Base-by-base conservation (phyloP, 2,329 filamentous ascomycete species). In the Colletotrichum euphorbiae region DNA sequence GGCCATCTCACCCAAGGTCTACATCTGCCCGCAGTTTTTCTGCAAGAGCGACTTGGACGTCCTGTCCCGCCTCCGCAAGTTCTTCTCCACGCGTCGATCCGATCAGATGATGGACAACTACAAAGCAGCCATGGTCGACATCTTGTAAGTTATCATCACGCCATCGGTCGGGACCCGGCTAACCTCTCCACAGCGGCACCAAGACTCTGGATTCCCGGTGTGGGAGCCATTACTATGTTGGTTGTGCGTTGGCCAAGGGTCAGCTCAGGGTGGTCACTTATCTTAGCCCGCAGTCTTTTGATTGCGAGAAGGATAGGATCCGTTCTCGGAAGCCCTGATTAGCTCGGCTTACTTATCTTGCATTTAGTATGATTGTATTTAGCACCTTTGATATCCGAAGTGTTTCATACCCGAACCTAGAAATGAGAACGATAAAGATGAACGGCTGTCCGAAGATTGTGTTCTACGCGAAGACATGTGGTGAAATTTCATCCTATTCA, bases 71-170 rank as follows among this genome's bases (percentile, higher is more conserved):
- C 65, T 68, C n/a, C 65, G 65, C 60, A 46, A 13, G 38, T 68
- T 68, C 52, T 68, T 68, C 60, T 46, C 60, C 54, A 54, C 52
- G 11, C 65, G 65, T 8, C 60, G 65, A 15, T 54, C 65, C 6
- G 65, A 68, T 43, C 46, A 36, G 38, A 68, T 68, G 65, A 68
- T 68, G 65, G 65, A 68, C 38, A 68, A 64, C 31, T 68, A 68
- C 17, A 54, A 68, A n/a, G 59, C 63, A 4, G 65, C 65, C 11
- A 24, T 68, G 52, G 54, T 52, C 6, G 65, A 68, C 4, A 68
- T 68, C 31, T 68, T 68, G 65, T 64, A 28, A 58, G 60, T 46
- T 7, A 40, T 17, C n/a, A 9, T 38, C 6, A n/a, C 15, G n/a
- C n/a, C 45, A 21, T 19, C 38, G 9, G 13, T 15, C n/a, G 1